Evolutionary conservation across 1,139 yeast genomes (phyloP).

Genomic region (Yueomyces sp.): DNA sequence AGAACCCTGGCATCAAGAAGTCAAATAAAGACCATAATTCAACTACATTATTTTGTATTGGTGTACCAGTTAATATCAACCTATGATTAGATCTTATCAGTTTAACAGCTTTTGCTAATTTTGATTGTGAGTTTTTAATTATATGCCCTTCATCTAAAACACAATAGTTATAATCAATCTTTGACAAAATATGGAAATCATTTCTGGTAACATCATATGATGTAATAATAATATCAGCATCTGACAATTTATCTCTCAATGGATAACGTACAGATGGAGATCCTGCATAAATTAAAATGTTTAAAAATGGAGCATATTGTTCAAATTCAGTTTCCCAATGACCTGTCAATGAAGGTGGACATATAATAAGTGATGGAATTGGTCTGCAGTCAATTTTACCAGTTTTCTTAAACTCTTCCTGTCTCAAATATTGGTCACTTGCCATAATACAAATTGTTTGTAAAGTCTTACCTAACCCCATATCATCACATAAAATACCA

Average conservation of each 20-base stretch:
- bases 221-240: slow-evolving; percentile 76
- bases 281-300: slow-evolving; percentile 81
- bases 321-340: slow-evolving; percentile 97
- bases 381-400: slow-evolving; percentile 56
- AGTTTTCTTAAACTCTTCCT: slow-evolving; percentile 50
- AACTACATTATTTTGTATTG: slow-evolving; percentile 91
- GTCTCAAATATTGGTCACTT: slow-evolving; percentile 84
- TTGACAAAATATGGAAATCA: slow-evolving; percentile 55
- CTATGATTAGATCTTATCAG: slow-evolving; percentile 76
- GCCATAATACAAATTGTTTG: slow-evolving; percentile 96
- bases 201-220: slow-evolving; percentile 95
- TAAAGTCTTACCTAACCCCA: slow-evolving; percentile 96
- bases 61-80: slow-evolving; percentile 88
- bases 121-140: slow-evolving; percentile 82
- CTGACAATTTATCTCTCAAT: slow-evolving; percentile 40
- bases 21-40: slow-evolving; percentile 97
- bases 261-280: slow-evolving; percentile 64
- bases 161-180: slow-evolving; percentile 77
- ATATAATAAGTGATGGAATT: slow-evolving; percentile 74
- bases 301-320: slow-evolving; percentile 82
- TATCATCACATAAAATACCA: slow-evolving; percentile 96
- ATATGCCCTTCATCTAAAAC: slow-evolving; percentile 97
- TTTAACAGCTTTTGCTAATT: slow-evolving; percentile 81
- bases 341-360: slow-evolving; percentile 96
- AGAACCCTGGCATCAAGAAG: slow-evolving; percentile 95